A percentile compares a stretch with the other conserved stretches of the same genome.
phyloP scores from a whole-genome alignment of 2,329 filamentous ascomycete species.

The Alternaria viburni region DNA sequence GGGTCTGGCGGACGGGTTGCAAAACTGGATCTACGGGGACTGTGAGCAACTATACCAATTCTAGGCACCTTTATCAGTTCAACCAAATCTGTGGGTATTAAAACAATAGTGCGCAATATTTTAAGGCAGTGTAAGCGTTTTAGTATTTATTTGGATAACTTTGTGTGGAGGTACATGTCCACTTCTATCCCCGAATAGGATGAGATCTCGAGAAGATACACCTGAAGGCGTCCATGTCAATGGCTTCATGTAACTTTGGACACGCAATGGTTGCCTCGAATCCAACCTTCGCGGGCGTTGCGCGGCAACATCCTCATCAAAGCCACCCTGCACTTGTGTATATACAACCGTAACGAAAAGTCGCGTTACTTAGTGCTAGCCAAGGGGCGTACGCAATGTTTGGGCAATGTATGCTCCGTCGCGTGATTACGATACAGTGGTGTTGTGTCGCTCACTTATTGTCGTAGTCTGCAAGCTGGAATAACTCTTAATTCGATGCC shows the following conservation, averaged over 20 bases:
- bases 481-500: not conserved
- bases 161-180: not conserved
- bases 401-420: not conserved
- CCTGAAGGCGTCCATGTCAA: not conserved
- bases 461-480: not conserved
- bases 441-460: not conserved
- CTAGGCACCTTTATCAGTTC: not conserved
- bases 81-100: not conserved
- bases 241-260: not conserved
- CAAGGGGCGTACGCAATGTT: not conserved
- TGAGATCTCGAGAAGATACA: not conserved
- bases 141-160: not conserved
- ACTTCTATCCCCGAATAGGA: not conserved
- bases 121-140: not conserved
- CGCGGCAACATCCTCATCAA: not conserved
- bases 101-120: not conserved
- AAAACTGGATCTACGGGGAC: constrained; percentile 6
- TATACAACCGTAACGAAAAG: not conserved
- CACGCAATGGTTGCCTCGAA: not conserved
- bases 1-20: constrained; percentile 32
- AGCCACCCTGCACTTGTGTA: not conserved
- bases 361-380: not conserved
- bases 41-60: not conserved
- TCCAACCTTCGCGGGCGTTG: not conserved
- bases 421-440: not conserved